Conservation (phyloP, 805 yeast species). For the Ogataea saltuana region DNA sequence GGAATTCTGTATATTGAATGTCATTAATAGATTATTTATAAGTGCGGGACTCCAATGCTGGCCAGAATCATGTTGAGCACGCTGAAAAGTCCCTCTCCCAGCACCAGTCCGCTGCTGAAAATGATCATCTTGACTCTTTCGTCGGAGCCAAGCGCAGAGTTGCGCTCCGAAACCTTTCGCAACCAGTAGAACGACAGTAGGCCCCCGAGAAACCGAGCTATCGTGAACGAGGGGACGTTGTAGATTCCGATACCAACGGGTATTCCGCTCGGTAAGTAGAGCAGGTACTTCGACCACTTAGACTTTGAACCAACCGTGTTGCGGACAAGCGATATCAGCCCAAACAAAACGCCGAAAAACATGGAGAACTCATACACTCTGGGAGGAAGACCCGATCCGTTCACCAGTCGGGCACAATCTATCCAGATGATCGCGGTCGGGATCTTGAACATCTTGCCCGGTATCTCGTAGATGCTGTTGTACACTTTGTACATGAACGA, state of each 20-base stretch:
- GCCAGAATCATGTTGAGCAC: constrained; percentile 79
- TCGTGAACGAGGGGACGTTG: constrained; percentile 88
- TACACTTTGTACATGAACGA: constrained; percentile 81
- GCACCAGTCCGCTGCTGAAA: constrained; percentile 85
- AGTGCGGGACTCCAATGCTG: constrained; percentile 64
- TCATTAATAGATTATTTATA: constrained; percentile 25
- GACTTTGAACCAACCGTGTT: constrained; percentile 46
- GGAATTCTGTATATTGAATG: too few relatives aligned
- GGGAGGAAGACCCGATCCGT: constrained; percentile 88
- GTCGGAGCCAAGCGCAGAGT: constrained; percentile 30
- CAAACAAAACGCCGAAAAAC: constrained; percentile 67
- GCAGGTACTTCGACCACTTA: constrained; percentile 38
- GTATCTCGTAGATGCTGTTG: constrained; percentile 80
- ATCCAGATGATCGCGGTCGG: constrained; percentile 98
- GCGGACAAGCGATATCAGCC: constrained; percentile 61
- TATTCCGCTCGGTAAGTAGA: constrained; percentile 86
- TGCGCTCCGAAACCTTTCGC: constrained; percentile 25
- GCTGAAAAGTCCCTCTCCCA: constrained; percentile 93
- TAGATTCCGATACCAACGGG: constrained; percentile 97
- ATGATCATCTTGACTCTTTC: constrained; percentile 77
- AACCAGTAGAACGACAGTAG: constrained; percentile 62
- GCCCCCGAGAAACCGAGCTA: constrained; percentile 93
- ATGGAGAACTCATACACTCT: constrained; percentile 63
- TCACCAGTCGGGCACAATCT: constrained; percentile 89
- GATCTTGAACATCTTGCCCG: constrained; percentile 75